These are phyloP conservation scores for Yamadazyma endophytica DNA, from an alignment of 805 yeast species.

Conservation along the genomic window DNA sequence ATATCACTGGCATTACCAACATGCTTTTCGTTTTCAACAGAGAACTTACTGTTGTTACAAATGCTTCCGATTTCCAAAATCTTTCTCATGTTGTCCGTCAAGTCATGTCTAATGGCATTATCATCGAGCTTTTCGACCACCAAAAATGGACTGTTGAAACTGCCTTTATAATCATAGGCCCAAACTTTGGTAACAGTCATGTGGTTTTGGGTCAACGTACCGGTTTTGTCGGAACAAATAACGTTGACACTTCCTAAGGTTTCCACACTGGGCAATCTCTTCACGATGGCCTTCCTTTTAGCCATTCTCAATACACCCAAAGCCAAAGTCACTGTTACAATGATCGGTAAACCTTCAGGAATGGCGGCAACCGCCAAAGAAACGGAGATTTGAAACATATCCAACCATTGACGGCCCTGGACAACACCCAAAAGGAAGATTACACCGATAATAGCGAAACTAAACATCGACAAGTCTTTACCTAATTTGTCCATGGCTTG, in stretches of 20 bases:
- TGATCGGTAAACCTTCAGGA: conserved; percentile 97
- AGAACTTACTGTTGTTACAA: conserved; percentile 72
- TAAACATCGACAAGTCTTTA: conserved; percentile 77
- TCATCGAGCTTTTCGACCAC: conserved; percentile 46
- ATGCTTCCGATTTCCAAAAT: conserved; percentile 64
- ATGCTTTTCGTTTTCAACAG: conserved; percentile 62
- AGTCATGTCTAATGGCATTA: conserved; percentile 35
- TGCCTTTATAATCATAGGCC: conserved; percentile 58
- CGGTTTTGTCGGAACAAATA: conserved; percentile 85
- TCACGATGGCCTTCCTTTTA: conserved; percentile 85
- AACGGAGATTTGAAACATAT: conserved; percentile 96
- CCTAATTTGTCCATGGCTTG: conserved; percentile 94
- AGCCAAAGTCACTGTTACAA: conserved; percentile 95
- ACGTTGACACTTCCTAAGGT: conserved; percentile 93
- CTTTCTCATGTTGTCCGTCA: conserved; percentile 52
- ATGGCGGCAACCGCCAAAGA: conserved; percentile 98
- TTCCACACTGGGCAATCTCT: conserved; percentile 91
- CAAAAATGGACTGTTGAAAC: conserved; percentile 35
- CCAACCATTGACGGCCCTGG: conserved; percentile 94
- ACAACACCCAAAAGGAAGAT: conserved; percentile 85
- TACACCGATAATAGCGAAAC: conserved; percentile 85
- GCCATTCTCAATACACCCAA: conserved; percentile 97
- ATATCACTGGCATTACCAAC: conserved; percentile 95
- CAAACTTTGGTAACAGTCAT: conserved; percentile 85
- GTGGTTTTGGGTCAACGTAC: conserved; percentile 81